Percentiles rank a stretch among this genome's conserved stretches.
Evolutionary conservation across 164 flowering plant genomes (phyloP).

Genomic region (Liquidambar formosana): DNA sequence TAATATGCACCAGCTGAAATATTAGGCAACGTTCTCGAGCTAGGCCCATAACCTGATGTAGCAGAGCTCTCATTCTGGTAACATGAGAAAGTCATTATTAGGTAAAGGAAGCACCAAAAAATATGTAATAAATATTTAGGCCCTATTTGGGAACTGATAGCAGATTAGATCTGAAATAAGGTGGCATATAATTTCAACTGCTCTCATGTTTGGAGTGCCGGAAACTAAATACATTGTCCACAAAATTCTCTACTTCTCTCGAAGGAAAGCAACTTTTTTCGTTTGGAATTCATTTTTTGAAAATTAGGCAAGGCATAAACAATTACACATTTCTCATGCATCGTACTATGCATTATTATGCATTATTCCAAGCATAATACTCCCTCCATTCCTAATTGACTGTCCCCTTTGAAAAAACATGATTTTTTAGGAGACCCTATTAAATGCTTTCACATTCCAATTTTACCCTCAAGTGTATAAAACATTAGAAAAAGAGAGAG

Average conservation of each 20-base stretch:
- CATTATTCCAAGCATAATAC: too few species aligned
- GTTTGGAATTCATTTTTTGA: not conserved
- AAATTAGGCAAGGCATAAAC: not conserved
- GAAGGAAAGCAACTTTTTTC: not conserved
- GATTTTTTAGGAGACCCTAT: too few species aligned
- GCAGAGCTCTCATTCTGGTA: conserved; percentile 16
- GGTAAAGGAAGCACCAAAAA: not conserved
- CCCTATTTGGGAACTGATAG: not conserved
- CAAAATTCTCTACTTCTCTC: not conserved
- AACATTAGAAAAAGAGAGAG: too few species aligned
- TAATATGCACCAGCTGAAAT: conserved; percentile 2
- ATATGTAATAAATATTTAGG: not conserved
- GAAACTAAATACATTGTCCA: not conserved
- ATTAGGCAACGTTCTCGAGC: conserved; percentile 3
- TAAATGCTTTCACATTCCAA: too few species aligned
- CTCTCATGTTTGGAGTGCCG: not conserved
- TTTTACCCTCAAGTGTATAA: too few species aligned
- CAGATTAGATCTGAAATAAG: not conserved
- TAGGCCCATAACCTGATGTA: conserved; percentile 7
- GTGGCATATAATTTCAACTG: not conserved
- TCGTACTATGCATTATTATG: too few species aligned
- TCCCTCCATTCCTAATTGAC: too few species aligned
- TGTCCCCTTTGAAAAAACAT: too few species aligned
- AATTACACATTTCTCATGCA: too few species aligned
- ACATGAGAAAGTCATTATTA: not conserved